Conservation (phyloP, 371 early-diverging fungal species). For the Mortierella sp. region DNA sequence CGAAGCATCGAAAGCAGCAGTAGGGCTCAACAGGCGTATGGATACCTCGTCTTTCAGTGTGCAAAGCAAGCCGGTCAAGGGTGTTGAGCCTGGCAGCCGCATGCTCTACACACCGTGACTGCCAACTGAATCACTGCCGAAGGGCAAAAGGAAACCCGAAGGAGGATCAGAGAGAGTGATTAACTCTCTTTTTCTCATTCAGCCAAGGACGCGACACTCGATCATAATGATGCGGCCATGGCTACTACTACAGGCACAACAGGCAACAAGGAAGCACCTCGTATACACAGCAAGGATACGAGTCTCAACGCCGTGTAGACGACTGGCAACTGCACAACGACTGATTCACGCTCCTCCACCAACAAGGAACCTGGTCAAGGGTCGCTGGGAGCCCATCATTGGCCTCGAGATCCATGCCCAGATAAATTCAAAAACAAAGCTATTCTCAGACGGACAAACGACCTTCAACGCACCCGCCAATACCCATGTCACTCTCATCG, state of each 20-base stretch:
- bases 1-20: too few relatives aligned
- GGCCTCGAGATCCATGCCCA: slow-evolving; percentile 95
- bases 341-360: neutral
- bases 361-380: slow-evolving; percentile 34
- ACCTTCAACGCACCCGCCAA: slow-evolving; percentile 77
- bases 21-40: too few relatives aligned
- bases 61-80: too few relatives aligned
- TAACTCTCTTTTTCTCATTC: neutral
- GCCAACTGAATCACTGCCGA: neutral
- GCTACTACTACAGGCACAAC: slow-evolving; percentile 3
- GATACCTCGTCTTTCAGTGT: too few relatives aligned
- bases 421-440: slow-evolving; percentile 79
- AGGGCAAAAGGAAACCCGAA: neutral
- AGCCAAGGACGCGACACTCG: neutral
- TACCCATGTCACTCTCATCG: slow-evolving; percentile 78
- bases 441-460: slow-evolving; percentile 82
- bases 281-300: neutral
- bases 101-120: neutral
- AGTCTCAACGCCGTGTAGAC: neutral
- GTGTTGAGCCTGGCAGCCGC: too few relatives aligned
- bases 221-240: slow-evolving; percentile 22
- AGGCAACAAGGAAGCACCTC: neutral
- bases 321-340: neutral
- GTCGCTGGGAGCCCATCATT: slow-evolving; percentile 82
- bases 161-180: neutral